Base-by-base conservation (phyloP, 768 basidiomycete species). In the Panus rudis region DNA sequence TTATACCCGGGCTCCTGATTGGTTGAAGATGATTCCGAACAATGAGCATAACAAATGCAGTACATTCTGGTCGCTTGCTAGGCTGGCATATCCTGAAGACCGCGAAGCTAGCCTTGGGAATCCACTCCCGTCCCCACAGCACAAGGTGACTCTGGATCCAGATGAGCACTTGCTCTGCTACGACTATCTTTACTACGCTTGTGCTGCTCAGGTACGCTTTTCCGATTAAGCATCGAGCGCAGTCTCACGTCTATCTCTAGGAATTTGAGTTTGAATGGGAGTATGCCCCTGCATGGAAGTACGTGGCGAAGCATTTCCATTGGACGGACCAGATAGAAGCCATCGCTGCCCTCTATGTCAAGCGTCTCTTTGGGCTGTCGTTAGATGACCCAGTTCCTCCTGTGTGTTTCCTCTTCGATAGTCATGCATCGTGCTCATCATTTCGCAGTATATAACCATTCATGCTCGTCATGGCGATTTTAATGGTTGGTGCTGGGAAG, bases 161-260 rank as follows among this genome's bases (percentile, higher is more conserved):
- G 65, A 68, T 43, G 63, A 66, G 39, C 67, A 67, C 17, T 45
- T 69, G 39, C 46, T 62, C n/a, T 69, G 68, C 51, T 66, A 62
- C 43, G 68, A 69, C 41, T 68, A 64, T 37, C 50, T 68, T 22
- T 69, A 68, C 47, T 69, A 63, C 45, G 55, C 60, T n/a, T 60
- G 63, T 41, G 64, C 60, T 7, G 42, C 47, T 17, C 50, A 53
- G 40, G 60, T 64, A 33, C 28, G 62, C 46, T 19, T 37, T 17
- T 27, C 32, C 20, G n/a, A 33, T 17, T 19, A n/a, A n/a, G n/a
- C n/a, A n/a, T n/a, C n/a, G n/a, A n/a, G n/a, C n/a, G n/a, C n/a
- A n/a, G n/a, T n/a, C n/a, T n/a, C n/a, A n/a, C n/a, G n/a, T n/a
- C 20, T 2, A 12, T 24, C 3, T 33, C n/a, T 39, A 66, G 64